Conservation (phyloP, 768 basidiomycete genomes). For the Pulveroboletus frians region DNA sequence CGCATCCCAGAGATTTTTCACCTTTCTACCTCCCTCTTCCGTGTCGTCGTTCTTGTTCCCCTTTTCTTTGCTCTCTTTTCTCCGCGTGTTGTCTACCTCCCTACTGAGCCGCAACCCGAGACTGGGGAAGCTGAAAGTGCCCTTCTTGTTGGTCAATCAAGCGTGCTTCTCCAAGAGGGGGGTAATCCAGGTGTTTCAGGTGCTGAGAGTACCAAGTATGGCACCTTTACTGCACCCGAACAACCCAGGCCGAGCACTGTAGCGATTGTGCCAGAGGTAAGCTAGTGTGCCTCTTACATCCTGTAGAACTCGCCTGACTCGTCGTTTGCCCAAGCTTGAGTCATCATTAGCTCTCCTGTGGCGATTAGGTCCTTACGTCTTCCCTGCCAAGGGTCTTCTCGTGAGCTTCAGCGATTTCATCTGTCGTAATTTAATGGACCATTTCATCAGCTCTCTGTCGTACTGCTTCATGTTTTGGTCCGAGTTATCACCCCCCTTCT, state of each 20-base stretch:
- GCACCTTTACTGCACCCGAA: slow-evolving; percentile 50
- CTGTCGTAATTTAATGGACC: neutral
- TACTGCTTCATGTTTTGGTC: slow-evolving; percentile 64
- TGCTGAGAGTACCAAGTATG: slow-evolving; percentile 56
- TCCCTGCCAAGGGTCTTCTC: slow-evolving; percentile 20
- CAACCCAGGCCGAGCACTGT: slow-evolving; percentile 6
- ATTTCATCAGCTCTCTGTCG: slow-evolving; percentile 51
- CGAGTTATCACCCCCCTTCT: slow-evolving; percentile 72
- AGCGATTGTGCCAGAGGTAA: slow-evolving; percentile 8
- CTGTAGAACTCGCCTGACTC: neutral
- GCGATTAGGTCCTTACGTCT: slow-evolving; percentile 17
- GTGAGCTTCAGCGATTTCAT: slow-evolving; percentile 10
- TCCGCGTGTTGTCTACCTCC: slow-evolving; percentile 61
- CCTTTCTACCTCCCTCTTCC: slow-evolving; percentile 55
- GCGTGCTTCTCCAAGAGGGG: slow-evolving; percentile 52
- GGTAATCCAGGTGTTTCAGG: slow-evolving; percentile 32
- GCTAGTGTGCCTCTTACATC: neutral
- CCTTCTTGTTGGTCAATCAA: slow-evolving; percentile 35
- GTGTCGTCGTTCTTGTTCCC: slow-evolving; percentile 56
- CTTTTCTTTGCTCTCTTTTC: slow-evolving; percentile 56
- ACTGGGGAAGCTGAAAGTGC: slow-evolving; percentile 18
- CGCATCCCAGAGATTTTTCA: slow-evolving; percentile 40
- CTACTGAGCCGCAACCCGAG: slow-evolving; percentile 18
- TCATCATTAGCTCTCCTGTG: slow-evolving; percentile 16
- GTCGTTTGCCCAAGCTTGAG: slow-evolving; percentile 1